These are phyloP conservation scores for Boletellus sp. DNA, from an alignment of 1,284 basidiomycete genomes.

Conservation along the genomic window DNA sequence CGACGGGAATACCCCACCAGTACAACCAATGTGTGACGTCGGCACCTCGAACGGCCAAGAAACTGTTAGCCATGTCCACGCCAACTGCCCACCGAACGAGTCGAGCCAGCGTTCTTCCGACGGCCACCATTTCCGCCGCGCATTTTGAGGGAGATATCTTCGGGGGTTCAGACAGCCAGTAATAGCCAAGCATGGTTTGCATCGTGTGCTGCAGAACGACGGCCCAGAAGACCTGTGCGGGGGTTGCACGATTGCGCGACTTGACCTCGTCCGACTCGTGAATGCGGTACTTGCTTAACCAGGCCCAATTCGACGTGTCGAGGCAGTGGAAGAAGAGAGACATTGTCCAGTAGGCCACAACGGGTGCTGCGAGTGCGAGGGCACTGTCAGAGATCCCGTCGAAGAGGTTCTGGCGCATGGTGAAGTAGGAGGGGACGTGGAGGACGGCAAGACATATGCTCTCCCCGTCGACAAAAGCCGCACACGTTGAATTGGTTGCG, in stretches of 20 bases:
- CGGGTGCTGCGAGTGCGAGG: slow-evolving; percentile 72
- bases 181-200: slow-evolving; percentile 76
- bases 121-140: slow-evolving; percentile 40
- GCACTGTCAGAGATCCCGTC: slow-evolving; percentile 68
- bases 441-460: slow-evolving; percentile 25
- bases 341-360: slow-evolving; percentile 85
- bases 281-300: slow-evolving; percentile 83
- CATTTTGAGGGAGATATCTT: slow-evolving; percentile 39
- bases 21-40: slow-evolving; percentile 70
- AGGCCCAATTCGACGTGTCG: slow-evolving; percentile 73
- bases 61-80: slow-evolving; percentile 24
- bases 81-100: slow-evolving; percentile 45
- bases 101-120: slow-evolving; percentile 42
- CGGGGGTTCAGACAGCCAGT: slow-evolving; percentile 60
- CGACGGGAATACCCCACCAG: slow-evolving; percentile 89
- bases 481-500: slow-evolving; percentile 26
- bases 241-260: slow-evolving; percentile 74
- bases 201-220: slow-evolving; percentile 84
- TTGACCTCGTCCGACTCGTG: slow-evolving; percentile 85
- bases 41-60: slow-evolving; percentile 46
- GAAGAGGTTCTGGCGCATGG: slow-evolving; percentile 50
- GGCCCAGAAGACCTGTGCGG: slow-evolving; percentile 67
- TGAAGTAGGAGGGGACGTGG: slow-evolving; percentile 61
- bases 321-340: slow-evolving; percentile 81
- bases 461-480: slow-evolving; percentile 24